Conservation (phyloP, 1,284 basidiomycete species). For the Rhodotorula mucilaginosa region DNA sequence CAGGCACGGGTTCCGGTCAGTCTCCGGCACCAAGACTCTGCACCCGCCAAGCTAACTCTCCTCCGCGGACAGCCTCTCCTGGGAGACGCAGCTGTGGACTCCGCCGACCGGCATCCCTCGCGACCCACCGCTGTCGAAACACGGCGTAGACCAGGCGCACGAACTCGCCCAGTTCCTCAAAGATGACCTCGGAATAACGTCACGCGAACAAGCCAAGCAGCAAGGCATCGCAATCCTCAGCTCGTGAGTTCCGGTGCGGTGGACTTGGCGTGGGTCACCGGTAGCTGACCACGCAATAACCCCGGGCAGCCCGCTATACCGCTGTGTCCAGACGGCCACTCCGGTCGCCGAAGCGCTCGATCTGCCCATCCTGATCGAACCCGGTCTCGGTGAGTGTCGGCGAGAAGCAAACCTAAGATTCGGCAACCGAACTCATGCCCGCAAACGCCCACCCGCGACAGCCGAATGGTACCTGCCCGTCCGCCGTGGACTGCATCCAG, state of each 20-base stretch:
- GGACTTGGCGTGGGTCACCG: not conserved
- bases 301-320: conserved; percentile 57
- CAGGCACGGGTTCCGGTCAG: conserved; percentile 67
- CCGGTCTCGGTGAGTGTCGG: conserved; percentile 58
- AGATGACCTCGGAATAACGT: conserved; percentile 3
- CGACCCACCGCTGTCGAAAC: conserved; percentile 73
- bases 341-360: conserved; percentile 63
- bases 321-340: conserved; percentile 73
- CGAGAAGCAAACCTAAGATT: not conserved
- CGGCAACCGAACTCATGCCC: not conserved
- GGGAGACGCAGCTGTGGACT: conserved; percentile 61
- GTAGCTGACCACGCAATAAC: too few relatives aligned
- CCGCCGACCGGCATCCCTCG: conserved; percentile 67
- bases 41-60: not conserved
- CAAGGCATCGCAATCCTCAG: conserved; percentile 52
- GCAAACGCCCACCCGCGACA: not conserved
- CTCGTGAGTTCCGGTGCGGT: conserved; percentile 12
- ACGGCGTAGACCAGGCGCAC: conserved; percentile 71
- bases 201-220: conserved; percentile 38
- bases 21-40: not conserved
- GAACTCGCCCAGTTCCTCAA: conserved; percentile 59
- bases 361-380: conserved; percentile 69
- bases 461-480: conserved; percentile 81
- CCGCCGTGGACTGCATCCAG: conserved; percentile 50
- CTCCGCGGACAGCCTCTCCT: conserved; percentile 54